Conservation (phyloP, 352 stramenopile species). For the Phytopythium oedochilum region DNA sequence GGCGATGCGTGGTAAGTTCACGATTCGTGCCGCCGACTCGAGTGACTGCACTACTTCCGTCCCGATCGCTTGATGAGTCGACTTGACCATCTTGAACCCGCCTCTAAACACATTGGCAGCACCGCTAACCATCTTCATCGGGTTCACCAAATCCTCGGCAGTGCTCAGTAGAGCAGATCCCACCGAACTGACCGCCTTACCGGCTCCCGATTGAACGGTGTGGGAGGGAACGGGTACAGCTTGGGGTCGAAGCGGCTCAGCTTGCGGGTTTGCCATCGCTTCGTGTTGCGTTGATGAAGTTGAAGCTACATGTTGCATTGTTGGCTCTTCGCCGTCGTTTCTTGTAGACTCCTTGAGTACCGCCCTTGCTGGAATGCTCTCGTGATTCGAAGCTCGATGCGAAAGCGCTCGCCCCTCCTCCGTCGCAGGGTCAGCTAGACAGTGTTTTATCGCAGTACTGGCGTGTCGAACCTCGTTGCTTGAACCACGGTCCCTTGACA, state of each 20-base stretch:
- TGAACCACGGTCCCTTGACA: background rate
- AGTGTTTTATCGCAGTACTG: no score
- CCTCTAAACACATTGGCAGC: conserved; percentile 19
- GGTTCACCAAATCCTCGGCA: conserved; percentile 16
- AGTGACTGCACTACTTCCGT: conserved; percentile 37
- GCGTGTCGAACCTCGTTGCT: background rate
- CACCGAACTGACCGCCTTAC: background rate
- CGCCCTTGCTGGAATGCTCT: no score
- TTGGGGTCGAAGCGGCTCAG: background rate
- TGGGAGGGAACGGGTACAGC: background rate
- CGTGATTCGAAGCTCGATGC: no score
- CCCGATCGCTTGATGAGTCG: conserved; percentile 29
- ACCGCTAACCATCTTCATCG: conserved; percentile 22
- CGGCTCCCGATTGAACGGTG: background rate
- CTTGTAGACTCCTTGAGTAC: no score
- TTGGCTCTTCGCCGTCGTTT: background rate
- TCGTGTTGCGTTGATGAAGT: background rate
- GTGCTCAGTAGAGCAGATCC: conserved; percentile 5
- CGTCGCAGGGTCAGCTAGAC: no score
- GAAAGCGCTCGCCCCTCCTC: no score
- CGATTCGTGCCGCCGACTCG: conserved; percentile 28
- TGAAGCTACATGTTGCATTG: no score
- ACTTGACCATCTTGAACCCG: conserved; percentile 27
- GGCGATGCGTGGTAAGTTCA: conserved; percentile 14
- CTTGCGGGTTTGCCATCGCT: background rate